phyloP scores from a whole-genome alignment of 31 red algal species.

The Odonthalia washingtoniensis region DNA sequence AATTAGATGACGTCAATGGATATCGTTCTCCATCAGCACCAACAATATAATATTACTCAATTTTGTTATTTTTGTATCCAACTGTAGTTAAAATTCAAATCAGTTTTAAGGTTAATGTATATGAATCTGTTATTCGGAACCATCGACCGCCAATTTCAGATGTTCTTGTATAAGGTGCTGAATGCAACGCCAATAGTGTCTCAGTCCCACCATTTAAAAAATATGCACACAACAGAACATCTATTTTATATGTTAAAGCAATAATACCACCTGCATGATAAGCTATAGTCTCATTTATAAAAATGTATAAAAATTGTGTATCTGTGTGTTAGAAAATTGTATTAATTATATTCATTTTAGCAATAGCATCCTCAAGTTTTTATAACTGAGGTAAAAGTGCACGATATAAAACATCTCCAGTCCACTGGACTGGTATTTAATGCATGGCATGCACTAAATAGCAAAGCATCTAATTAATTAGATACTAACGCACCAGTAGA shows the following conservation, averaged over 20 bases:
- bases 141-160: slow-evolving; percentile 70
- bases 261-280: slow-evolving; percentile 62
- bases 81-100: slow-evolving; percentile 79
- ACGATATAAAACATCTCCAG: slow-evolving; percentile 73
- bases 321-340: not conserved
- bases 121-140: slow-evolving; percentile 57
- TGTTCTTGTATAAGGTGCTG: slow-evolving; percentile 43
- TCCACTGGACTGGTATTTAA: no score
- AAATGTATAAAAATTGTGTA: slow-evolving; percentile 13
- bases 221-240: slow-evolving; percentile 52
- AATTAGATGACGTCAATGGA: slow-evolving; percentile 61
- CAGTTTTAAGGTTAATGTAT: slow-evolving; percentile 74
- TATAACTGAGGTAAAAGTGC: slow-evolving; percentile 69
- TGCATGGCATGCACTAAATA: slow-evolving; percentile 63
- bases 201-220: slow-evolving; percentile 57
- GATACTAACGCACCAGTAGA: slow-evolving; percentile 74
- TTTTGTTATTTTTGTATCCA: slow-evolving; percentile 74
- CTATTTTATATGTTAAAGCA: no score
- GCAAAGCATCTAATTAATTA: slow-evolving; percentile 54
- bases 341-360: slow-evolving; percentile 55
- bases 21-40: slow-evolving; percentile 71
- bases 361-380: slow-evolving; percentile 47
- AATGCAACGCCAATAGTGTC: slow-evolving; percentile 63
- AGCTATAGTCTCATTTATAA: slow-evolving; percentile 14
- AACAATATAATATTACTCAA: slow-evolving; percentile 87